phyloP scores from a whole-genome alignment of 441 rosid genomes.

The Sinapis alba region DNA sequence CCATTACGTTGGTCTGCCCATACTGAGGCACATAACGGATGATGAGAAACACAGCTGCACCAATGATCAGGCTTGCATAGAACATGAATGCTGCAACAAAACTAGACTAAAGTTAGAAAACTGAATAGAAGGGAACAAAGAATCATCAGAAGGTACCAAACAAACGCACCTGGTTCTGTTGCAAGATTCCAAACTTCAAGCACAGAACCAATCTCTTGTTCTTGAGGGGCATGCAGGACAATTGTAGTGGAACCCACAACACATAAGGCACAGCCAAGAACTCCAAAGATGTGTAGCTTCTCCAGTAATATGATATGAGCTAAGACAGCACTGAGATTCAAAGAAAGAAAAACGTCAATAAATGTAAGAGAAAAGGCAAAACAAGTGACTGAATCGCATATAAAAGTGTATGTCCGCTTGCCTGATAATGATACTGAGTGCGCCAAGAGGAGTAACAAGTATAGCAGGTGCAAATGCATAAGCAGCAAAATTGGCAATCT shows the following conservation, averaged over 20 bases:
- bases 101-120: constrained; percentile 13
- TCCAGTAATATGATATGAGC: constrained; percentile 66
- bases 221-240: constrained; percentile 76
- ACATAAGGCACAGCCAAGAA: constrained; percentile 70
- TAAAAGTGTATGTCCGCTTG: constrained; percentile 5
- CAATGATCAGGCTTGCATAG: constrained; percentile 58
- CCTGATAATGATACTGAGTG: constrained; percentile 77
- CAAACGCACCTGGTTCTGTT: constrained; percentile 65
- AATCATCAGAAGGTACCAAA: constrained; percentile 11
- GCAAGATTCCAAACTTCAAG: constrained; percentile 78
- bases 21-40: constrained; percentile 56
- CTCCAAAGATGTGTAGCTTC: constrained; percentile 63
- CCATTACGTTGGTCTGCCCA: constrained; percentile 79
- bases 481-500: constrained; percentile 75
- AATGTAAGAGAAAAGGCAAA: constrained; percentile 14
- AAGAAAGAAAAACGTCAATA: constrained; percentile 12
- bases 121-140: constrained; percentile 1
- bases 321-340: constrained; percentile 59
- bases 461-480: constrained; percentile 81
- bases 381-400: neutral
- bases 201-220: constrained; percentile 62
- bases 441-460: constrained; percentile 74
- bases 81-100: constrained; percentile 57
- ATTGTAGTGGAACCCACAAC: constrained; percentile 76
- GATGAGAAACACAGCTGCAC: constrained; percentile 55